These are phyloP conservation scores for Dictyostelium purpureum DNA, from an alignment of 78 protist species.

Conservation along the genomic window DNA sequence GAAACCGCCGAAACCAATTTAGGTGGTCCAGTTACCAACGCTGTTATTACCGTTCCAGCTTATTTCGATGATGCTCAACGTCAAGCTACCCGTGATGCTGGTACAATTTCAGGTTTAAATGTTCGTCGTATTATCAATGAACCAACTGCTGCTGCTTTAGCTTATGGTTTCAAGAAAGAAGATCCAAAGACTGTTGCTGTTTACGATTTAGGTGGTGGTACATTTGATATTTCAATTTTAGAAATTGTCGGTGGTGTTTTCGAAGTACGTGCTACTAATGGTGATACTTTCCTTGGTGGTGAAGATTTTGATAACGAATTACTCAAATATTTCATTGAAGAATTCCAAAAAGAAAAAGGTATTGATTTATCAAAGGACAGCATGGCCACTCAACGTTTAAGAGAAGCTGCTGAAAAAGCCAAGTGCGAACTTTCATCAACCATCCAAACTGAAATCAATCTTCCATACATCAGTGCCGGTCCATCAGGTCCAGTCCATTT, in stretches of 20 bases:
- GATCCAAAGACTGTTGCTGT: constrained; percentile 91
- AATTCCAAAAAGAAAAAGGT: constrained; percentile 92
- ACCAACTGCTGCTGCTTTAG: constrained; percentile 99
- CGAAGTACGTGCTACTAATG: constrained; percentile 97
- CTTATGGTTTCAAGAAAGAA: constrained; percentile 91
- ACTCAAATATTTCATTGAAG: constrained; percentile 78
- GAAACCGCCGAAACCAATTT: constrained; percentile 96
- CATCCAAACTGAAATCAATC: constrained; percentile 92
- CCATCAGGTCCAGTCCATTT: constrained; percentile 98
- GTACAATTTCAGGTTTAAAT: constrained; percentile 92
- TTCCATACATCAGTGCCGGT: constrained; percentile 99
- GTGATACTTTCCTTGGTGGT: constrained; percentile 99
- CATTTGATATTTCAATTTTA: constrained; percentile 99
- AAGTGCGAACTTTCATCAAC: constrained; percentile 98
- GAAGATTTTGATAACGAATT: constrained; percentile 98
- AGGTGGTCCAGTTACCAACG: constrained; percentile 88
- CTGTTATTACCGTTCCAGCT: constrained; percentile 98
- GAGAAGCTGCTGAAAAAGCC: constrained; percentile 99
- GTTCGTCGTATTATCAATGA: constrained; percentile 98
- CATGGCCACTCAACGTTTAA: constrained; percentile 97
- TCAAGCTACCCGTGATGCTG: constrained; percentile 95
- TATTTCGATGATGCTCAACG: constrained; percentile 94
- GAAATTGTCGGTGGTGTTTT: constrained; percentile 98
- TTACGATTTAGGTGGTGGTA: constrained; percentile 99
- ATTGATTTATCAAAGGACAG: constrained; percentile 88